Evolutionary conservation across 2,329 filamentous ascomycete genomes (phyloP).

Genomic region (Colletotrichum sp.): DNA sequence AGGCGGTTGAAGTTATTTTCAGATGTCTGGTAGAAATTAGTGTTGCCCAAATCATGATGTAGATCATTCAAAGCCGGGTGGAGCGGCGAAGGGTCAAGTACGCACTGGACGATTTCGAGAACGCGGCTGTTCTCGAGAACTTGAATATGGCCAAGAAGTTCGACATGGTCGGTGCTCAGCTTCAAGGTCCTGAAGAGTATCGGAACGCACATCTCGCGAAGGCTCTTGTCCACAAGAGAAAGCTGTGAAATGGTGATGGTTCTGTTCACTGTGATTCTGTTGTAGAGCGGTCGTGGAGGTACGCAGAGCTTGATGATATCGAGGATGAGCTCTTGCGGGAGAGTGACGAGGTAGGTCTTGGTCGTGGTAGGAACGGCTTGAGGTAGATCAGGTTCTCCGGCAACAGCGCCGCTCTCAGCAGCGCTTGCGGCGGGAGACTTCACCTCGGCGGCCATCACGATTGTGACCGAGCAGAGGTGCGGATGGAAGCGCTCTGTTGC

Average conservation of each 20-base stretch:
- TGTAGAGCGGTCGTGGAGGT: background rate
- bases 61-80: background rate
- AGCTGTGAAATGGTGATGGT: background rate
- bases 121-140: background rate
- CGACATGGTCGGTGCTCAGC: rapidly evolving
- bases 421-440: background rate
- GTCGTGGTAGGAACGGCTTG: background rate
- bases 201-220: background rate
- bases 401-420: background rate
- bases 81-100: rapidly evolving
- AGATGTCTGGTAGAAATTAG: background rate
- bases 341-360: background rate
- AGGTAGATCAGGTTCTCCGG: rapidly evolving
- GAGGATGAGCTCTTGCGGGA: background rate
- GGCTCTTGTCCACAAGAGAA: background rate
- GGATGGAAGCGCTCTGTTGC: background rate
- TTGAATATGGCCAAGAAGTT: background rate
- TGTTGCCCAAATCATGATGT: rapidly evolving
- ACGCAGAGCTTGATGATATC: background rate
- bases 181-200: background rate
- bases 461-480: background rate
- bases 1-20: rapidly evolving
- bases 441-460: background rate
- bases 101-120: background rate
- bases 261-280: background rate